Evolutionary conservation across 2,329 filamentous ascomycete genomes (phyloP), one percentile per base, ranked within the genome.

Genomic region (Fusarium begoniae): DNA sequence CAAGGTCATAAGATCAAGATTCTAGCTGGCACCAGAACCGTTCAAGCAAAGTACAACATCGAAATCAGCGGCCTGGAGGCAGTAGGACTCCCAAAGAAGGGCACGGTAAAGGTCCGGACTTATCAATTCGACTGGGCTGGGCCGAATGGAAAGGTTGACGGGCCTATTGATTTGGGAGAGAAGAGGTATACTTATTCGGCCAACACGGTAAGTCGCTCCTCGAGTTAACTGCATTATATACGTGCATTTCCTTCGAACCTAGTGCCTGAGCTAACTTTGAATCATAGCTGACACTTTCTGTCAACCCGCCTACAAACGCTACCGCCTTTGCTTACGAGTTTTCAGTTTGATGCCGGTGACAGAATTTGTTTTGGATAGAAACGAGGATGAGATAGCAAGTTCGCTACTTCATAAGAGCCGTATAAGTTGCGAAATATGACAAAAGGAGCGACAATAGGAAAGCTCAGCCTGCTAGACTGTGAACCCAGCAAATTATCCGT

Each of bases 21-120:
- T 1, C 0, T 61, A 8, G 35, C 37, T 0, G 58, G 58, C 18
- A 61, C 48, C 2, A 43, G 58, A 1, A 56, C 37, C 7, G 38
- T 61, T 6, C 2, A 56, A 0, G 58, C n/a, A 28, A 11, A 38
- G 2, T 61, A 56, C 8, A 5, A 2, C 1, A 35, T 61, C 1
- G 2, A 9, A 5, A 0, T 61, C 8, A 26, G 7, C 1, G 48
- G 28, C 2, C 0, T 61, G 3, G 7, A 0, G 0, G 18, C 28
- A 18, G 37, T 18, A 2, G 37, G 28, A 1, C 14, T 56, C 1
- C 37, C 47, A 1, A 8, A 56, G 6, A 11, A n/a, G 6, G 37
- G 48, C 0, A 8, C 18, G 4, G 14, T 56, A 0, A 61, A 56
- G 6, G 47, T 61, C 0, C 35, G 20, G 1, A 35, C 22, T 1